Evolutionary conservation across 2,329 filamentous ascomycete species (phyloP), one percentile per base, ranked within the genome.

Genomic region (Pseudocercospora macadamiae): DNA sequence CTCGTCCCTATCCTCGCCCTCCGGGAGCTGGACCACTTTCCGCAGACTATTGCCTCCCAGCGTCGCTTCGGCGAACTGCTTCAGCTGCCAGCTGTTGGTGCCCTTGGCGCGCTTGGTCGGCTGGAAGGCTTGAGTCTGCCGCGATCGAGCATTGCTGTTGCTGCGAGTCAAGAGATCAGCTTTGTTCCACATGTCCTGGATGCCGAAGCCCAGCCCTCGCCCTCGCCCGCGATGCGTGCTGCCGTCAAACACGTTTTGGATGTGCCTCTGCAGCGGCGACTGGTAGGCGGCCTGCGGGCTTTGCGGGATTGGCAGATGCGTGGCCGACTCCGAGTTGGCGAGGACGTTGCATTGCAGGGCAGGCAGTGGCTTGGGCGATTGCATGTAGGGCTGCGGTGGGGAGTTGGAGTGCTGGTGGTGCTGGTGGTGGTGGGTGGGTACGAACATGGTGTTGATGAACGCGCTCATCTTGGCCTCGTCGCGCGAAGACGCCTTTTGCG

Each of bases 51-150:
- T 95, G 68, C 91, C 96, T 32, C 95, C 95, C 34, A 99, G 83
- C 9, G 95, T 99, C 45, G 96, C 95, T 76, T 99, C 96, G 53
- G 95, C 95, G 82, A 97, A 99, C 76, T 99, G 95, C 76, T 95
- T 89, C 68, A 99, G 82, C 78, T 97, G 95, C 80, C 96, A 96
- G 75, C 84, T 96, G 68, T 86, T 90, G 54, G 91, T 96, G 58
- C 93, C 92, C 75, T 95, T 96, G 71, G 88, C 89, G 42, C 88
- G 80, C 63, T 89, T 89, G 71, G 93, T 90, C 34, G 93, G 91
- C 73, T 93, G 91, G 81, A 97, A 97, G 67, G 95, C 90, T 71
- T 90, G 92, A 76, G 90, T 87, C 67, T 90, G 91, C 71, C 92
- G 89, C 75, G 92, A 68, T 37, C 71, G 70, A 26, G 67, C 68